phyloP scores from a whole-genome alignment of 176 grass and related monocot species.

The Pharus latifolius region DNA sequence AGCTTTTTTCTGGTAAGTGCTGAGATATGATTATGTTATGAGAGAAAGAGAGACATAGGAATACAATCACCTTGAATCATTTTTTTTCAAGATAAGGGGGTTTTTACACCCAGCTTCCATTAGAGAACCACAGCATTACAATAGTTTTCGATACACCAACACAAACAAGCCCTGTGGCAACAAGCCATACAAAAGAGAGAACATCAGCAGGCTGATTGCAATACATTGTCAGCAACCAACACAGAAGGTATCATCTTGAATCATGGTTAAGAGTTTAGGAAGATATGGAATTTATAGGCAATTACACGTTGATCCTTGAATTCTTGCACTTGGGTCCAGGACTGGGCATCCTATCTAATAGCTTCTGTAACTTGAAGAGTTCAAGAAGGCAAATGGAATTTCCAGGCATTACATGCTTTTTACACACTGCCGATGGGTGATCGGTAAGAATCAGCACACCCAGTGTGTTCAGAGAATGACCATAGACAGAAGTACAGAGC shows the following conservation, averaged over 20 bases:
- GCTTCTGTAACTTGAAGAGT: neutral
- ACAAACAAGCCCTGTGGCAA: too few relatives aligned
- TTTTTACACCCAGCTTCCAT: too few relatives aligned
- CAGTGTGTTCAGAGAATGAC: neutral
- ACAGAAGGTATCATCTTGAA: too few relatives aligned
- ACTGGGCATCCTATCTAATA: neutral
- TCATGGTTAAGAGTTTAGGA: constrained; percentile 9
- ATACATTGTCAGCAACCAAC: too few relatives aligned
- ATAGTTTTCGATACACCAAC: too few relatives aligned
- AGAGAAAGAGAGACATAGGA: neutral
- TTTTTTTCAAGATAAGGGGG: too few relatives aligned
- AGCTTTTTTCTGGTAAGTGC: neutral
- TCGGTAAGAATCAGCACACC: neutral
- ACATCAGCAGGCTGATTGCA: too few relatives aligned
- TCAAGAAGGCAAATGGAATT: neutral
- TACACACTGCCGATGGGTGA: too few relatives aligned
- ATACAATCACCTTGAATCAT: neutral
- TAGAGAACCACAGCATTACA: too few relatives aligned
- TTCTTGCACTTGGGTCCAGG: neutral
- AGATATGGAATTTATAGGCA: neutral
- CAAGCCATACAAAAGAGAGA: too few relatives aligned
- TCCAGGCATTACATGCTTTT: neutral
- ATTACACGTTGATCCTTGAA: neutral
- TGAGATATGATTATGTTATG: neutral
- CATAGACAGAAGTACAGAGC: neutral